Evolutionary conservation across 1,284 basidiomycete genomes (phyloP), one percentile per base, ranked within the genome.

Genomic region (Apiotrichum brassicae): DNA sequence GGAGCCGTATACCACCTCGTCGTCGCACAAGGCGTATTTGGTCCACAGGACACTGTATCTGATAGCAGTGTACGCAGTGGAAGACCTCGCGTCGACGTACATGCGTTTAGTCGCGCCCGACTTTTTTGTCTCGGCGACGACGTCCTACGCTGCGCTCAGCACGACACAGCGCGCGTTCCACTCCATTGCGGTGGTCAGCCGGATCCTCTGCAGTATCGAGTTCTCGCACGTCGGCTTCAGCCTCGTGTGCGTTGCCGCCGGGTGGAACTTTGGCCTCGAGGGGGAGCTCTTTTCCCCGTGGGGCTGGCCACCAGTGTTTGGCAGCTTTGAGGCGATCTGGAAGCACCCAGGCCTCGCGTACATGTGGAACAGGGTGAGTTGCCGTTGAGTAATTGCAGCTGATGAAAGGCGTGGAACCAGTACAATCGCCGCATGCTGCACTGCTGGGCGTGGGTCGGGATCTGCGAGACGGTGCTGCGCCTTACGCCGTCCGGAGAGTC

Each of bases 231-330:
- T 61, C 18, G 28, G 39, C 12, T 24, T 30, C 13, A 48, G 49
- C 0, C 36, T 62, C 2, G 9, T 51, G 4, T 48, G 53, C 6
- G 63, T 71, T 8, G 24, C 39, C 1, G 22, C 65, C 2, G 69
- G 69, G 14, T 65, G 65, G 0, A 3, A 59, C 7, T 39, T 68
- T 33, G 65, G 63, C 6, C 59, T 61, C 58, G 59, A 48, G 20
- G 22, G 55, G 7, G 67, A 71, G 48, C 44, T 65, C 34, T 66
- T 55, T 46, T 58, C 53, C 22, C 67, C 66, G n/a, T 71, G 65
- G 62, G 69, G 69, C 5, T 70, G 63, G 62, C 65, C 69, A 2
- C 65, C 67, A 36, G 30, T 66, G 11, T 67, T 70, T 49, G 69
- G 63, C 6, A 55, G 50, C 24, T 32, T 68, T 19, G 25, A 24